These are phyloP conservation scores for Rhypophila decipiens DNA, from an alignment of 495 filamentous ascomycete species.

Conservation along the genomic window DNA sequence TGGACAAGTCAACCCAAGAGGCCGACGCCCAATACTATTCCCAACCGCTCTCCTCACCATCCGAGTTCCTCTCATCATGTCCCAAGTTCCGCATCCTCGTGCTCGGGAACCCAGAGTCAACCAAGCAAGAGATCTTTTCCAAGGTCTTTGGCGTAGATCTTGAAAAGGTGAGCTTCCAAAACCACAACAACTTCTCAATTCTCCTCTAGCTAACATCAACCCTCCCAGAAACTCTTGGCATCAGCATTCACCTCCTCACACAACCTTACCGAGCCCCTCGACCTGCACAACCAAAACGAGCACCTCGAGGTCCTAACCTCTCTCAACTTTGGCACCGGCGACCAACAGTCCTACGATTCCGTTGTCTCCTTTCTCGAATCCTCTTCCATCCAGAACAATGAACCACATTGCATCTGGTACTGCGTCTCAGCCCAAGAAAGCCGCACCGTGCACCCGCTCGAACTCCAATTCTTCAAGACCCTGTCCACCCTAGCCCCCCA, in stretches of 20 bases:
- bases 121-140: constrained; percentile 24
- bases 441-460: constrained; percentile 8
- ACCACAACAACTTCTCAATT: background rate
- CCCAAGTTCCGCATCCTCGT: constrained; percentile 23
- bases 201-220: background rate
- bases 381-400: background rate
- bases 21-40: background rate
- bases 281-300: constrained; percentile 19
- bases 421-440: constrained; percentile 20
- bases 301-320: constrained; percentile 18
- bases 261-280: constrained; percentile 14
- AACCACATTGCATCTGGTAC: constrained; percentile 26
- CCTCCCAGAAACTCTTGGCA: constrained; percentile 14
- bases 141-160: constrained; percentile 22
- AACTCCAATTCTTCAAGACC: constrained; percentile 17
- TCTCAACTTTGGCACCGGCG: constrained; percentile 14
- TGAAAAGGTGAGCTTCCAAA: constrained; percentile 11
- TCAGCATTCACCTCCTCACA: constrained; percentile 9
- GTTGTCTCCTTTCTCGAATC: constrained; percentile 11
- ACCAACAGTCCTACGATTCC: constrained; percentile 7
- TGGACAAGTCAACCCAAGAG: background rate
- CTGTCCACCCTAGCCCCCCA: constrained; percentile 5
- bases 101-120: constrained; percentile 22
- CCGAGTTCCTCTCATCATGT: constrained; percentile 18
- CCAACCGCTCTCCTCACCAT: constrained; percentile 10